phyloP scores from a whole-genome alignment of 371 early-diverging fungal genomes.

The Nematocida sp. region DNA sequence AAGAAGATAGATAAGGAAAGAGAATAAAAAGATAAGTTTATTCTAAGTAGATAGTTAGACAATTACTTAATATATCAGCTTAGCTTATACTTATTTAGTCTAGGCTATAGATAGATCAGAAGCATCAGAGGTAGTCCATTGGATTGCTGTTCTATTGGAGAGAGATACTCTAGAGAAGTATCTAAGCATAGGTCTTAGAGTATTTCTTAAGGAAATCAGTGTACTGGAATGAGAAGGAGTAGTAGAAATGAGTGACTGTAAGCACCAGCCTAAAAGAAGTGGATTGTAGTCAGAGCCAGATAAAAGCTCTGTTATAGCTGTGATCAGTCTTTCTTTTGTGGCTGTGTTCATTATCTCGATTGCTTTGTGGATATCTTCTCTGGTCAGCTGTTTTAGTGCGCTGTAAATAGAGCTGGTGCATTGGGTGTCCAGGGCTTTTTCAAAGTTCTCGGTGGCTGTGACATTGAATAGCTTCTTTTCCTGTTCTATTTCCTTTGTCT shows the following conservation, averaged over 20 bases:
- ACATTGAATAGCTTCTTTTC: constrained; percentile 32
- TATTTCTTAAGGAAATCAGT: too few relatives aligned
- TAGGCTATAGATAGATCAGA: too few relatives aligned
- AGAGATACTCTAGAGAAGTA: background rate
- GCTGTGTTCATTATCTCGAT: constrained; percentile 33
- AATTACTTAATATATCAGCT: too few relatives aligned
- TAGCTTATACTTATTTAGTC: too few relatives aligned
- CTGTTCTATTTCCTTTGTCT: constrained; percentile 14
- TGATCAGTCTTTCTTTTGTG: background rate
- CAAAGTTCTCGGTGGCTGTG: background rate
- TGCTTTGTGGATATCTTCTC: constrained; percentile 7
- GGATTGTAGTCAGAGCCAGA: constrained; percentile 12
- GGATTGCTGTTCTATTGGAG: constrained; percentile 1
- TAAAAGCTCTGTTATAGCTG: background rate
- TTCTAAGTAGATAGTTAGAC: too few relatives aligned
- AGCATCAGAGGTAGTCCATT: background rate
- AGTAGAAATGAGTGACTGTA: too few relatives aligned
- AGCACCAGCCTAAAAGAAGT: background rate
- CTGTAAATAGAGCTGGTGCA: background rate
- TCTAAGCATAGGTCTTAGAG: constrained; percentile 1
- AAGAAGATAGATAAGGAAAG: too few relatives aligned
- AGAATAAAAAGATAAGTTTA: too few relatives aligned
- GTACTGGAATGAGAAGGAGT: too few relatives aligned
- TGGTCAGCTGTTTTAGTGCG: constrained; percentile 2
- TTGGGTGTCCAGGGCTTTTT: constrained; percentile 14